Percentiles rank a stretch among this genome's conserved stretches.
phyloP scores from a whole-genome alignment of 352 stramenopile species.

The Aphanomyces euteiches region DNA sequence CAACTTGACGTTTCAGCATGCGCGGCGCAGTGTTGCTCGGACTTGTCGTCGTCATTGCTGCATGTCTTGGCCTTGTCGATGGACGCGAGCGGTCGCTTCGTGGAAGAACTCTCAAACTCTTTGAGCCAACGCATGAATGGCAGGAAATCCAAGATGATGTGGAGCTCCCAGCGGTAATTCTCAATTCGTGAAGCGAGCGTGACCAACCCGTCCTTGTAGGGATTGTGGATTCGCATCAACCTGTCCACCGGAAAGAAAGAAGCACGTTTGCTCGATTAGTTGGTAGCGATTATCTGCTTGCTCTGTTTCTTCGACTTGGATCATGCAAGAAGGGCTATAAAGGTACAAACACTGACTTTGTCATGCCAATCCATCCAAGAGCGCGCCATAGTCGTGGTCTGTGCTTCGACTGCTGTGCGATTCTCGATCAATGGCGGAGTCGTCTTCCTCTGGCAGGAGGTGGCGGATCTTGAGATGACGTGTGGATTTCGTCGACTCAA shows the following conservation, averaged over 20 bases:
- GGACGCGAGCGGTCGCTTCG: too few species aligned
- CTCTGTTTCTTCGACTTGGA: too few species aligned
- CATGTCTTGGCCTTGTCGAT: background rate
- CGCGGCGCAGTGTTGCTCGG: background rate
- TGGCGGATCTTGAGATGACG: slow-evolving; percentile 35
- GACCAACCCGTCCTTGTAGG: background rate
- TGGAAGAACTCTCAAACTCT: background rate
- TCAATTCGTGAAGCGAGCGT: background rate
- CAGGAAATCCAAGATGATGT: background rate
- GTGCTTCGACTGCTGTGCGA: slow-evolving; percentile 20
- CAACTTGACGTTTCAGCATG: background rate
- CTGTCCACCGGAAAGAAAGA: background rate
- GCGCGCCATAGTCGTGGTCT: slow-evolving; percentile 26
- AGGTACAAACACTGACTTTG: background rate
- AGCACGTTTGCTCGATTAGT: background rate
- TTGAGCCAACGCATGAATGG: slow-evolving; percentile 2
- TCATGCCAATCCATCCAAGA: slow-evolving; percentile 21
- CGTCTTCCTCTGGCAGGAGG: slow-evolving; percentile 8
- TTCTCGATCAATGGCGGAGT: slow-evolving; percentile 6
- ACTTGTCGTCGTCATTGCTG: background rate
- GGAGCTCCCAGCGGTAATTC: background rate
- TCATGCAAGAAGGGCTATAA: too few species aligned
- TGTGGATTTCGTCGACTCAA: slow-evolving; percentile 59
- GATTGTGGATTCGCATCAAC: slow-evolving; percentile 1
- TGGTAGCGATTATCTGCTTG: too few species aligned